Conservation (phyloP, 148 eudicot species). For the Chenopodium formosanum region DNA sequence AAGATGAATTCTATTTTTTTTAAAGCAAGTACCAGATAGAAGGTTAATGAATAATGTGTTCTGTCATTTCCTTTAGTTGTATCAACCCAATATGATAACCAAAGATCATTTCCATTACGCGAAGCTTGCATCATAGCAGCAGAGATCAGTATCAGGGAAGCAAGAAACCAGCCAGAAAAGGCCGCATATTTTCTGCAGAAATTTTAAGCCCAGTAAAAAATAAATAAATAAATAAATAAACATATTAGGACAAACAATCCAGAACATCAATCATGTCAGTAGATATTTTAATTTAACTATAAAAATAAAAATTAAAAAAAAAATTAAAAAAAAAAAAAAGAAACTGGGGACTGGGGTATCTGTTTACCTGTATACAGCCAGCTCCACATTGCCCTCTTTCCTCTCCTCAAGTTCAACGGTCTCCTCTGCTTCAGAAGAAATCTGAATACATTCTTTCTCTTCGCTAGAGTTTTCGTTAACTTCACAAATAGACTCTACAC, state of each 20-base stretch:
- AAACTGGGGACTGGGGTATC: not conserved
- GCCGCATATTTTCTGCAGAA: slow-evolving; percentile 82
- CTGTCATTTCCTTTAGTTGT: slow-evolving; percentile 45
- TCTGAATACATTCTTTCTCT: slow-evolving; percentile 39
- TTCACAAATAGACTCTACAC: slow-evolving; percentile 26
- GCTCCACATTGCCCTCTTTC: slow-evolving; percentile 90
- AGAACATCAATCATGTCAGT: not conserved
- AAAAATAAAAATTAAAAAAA: not conserved
- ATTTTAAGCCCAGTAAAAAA: slow-evolving; percentile 6
- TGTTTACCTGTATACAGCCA: slow-evolving; percentile 64
- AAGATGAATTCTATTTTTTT: not conserved
- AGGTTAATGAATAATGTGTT: slow-evolving; percentile 44
- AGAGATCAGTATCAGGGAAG: slow-evolving; percentile 61
- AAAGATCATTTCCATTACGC: slow-evolving; percentile 92
- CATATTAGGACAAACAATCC: not conserved
- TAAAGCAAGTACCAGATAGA: slow-evolving; percentile 59
- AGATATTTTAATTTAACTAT: not conserved
- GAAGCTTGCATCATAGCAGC: slow-evolving; percentile 95
- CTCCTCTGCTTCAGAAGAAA: slow-evolving; percentile 42
- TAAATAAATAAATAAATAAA: not conserved
- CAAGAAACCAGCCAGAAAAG: slow-evolving; percentile 76
- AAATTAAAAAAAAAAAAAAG: not conserved
- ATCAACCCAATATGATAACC: slow-evolving; percentile 98
- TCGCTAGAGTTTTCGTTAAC: slow-evolving; percentile 16
- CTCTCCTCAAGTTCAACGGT: slow-evolving; percentile 58